Conservation (phyloP, 768 basidiomycete genomes). For the Tulasnella sp. region DNA sequence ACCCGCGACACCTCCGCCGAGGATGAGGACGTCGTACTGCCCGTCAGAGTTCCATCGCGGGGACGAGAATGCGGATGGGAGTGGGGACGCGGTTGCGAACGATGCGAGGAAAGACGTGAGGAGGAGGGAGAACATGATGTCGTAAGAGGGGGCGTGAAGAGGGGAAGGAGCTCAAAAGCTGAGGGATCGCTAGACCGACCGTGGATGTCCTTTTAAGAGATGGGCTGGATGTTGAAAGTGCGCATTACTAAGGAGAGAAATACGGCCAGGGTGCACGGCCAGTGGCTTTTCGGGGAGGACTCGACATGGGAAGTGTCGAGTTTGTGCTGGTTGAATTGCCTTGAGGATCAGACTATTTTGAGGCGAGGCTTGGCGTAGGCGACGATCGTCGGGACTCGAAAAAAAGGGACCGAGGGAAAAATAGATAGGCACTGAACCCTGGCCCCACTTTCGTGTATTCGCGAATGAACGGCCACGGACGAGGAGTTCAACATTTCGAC, state of each 20-base stretch:
- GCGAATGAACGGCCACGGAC: too few species aligned
- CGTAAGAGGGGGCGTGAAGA: not conserved
- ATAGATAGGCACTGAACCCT: too few species aligned
- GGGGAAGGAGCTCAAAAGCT: not conserved
- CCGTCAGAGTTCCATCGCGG: not conserved
- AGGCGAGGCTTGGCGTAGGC: not conserved
- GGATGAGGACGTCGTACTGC: constrained; percentile 43
- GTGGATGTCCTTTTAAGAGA: too few species aligned
- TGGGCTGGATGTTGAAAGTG: not conserved
- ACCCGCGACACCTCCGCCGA: constrained; percentile 60
- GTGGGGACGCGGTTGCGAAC: not conserved
- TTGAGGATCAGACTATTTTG: not conserved
- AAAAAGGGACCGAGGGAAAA: not conserved
- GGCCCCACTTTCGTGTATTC: too few species aligned
- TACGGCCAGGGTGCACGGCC: not conserved
- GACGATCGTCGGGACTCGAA: not conserved
- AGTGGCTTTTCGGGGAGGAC: not conserved
- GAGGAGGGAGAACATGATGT: not conserved
- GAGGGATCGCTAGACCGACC: too few species aligned
- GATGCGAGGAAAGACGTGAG: constrained; percentile 2
- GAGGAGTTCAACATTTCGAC: too few species aligned
- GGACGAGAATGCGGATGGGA: not conserved
- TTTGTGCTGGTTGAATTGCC: not conserved
- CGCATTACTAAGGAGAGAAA: not conserved
- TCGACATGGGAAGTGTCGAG: not conserved